A percentile compares a stretch with the other conserved stretches of the same genome.
These are phyloP conservation scores for Tricholoma matsutake DNA, from an alignment of 768 basidiomycete species.

Conservation along the genomic window DNA sequence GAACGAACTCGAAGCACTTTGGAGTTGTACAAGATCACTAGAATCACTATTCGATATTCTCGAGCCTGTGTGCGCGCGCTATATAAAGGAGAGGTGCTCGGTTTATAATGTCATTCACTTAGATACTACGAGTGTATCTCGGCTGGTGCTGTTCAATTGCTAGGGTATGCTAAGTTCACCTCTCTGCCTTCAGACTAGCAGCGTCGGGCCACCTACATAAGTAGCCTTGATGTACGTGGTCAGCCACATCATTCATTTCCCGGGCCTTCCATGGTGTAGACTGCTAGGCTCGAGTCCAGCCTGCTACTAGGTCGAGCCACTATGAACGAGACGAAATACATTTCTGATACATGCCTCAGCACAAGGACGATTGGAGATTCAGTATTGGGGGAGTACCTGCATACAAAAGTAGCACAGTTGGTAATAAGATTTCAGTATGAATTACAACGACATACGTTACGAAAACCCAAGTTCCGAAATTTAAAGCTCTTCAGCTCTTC, in stretches of 20 bases:
- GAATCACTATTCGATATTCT: neutral
- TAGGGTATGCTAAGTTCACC: too few species aligned
- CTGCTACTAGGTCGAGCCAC: conserved; percentile 74
- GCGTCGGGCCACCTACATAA: too few species aligned
- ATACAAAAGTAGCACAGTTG: neutral
- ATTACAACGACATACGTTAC: conserved; percentile 48
- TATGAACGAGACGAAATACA: conserved; percentile 24
- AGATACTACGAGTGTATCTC: too few species aligned
- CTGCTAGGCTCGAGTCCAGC: too few species aligned
- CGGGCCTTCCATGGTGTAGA: too few species aligned
- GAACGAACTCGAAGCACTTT: neutral
- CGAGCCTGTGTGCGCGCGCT: too few species aligned
- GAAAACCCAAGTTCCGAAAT: conserved; percentile 66
- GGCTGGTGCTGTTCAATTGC: too few species aligned
- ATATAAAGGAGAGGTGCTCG: conserved; percentile 46
- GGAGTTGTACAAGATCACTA: neutral
- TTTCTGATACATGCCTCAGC: conserved; percentile 59
- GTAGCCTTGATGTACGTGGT: too few species aligned
- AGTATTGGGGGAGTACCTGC: conserved; percentile 89
- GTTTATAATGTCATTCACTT: conserved; percentile 56
- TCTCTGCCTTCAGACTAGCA: too few species aligned
- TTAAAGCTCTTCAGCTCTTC: conserved; percentile 57
- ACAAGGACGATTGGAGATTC: conserved; percentile 98
- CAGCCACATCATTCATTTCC: too few species aligned
- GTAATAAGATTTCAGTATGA: neutral